These are phyloP conservation scores for Elongisporangium anandrum DNA, from an alignment of 352 stramenopile species.

Conservation along the genomic window DNA sequence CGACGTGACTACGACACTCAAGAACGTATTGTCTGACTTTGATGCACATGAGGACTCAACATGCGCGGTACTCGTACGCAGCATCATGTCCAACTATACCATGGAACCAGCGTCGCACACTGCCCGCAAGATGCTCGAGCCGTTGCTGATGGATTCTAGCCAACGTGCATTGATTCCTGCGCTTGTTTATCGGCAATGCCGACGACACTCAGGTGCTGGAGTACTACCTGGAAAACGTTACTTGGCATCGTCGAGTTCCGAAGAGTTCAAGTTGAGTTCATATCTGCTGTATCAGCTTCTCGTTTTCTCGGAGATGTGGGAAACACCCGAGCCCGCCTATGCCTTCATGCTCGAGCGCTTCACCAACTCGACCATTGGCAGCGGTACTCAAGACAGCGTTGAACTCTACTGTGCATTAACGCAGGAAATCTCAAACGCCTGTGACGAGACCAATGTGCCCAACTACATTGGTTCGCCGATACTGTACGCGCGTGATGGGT, in stretches of 20 bases:
- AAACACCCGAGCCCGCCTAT: slow-evolving; percentile 17
- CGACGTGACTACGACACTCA: slow-evolving; percentile 9
- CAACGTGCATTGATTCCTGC: slow-evolving; percentile 25
- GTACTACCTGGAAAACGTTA: slow-evolving; percentile 13
- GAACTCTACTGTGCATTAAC: slow-evolving; percentile 51
- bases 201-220: slow-evolving; percentile 21
- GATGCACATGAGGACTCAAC: slow-evolving; percentile 17
- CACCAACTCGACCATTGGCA: slow-evolving; percentile 15
- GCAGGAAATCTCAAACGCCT: slow-evolving; percentile 32
- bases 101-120: slow-evolving; percentile 13
- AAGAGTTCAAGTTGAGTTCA: slow-evolving; percentile 16
- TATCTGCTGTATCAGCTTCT: slow-evolving; percentile 40
- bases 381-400: slow-evolving; percentile 14
- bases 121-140: slow-evolving; percentile 18
- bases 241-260: slow-evolving; percentile 19
- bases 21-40: slow-evolving; percentile 12
- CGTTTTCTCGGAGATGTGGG: slow-evolving; percentile 52
- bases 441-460: slow-evolving; percentile 8
- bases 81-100: background rate
- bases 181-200: slow-evolving; percentile 22
- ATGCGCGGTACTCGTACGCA: slow-evolving; percentile 14
- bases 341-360: slow-evolving; percentile 17
- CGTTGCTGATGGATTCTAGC: slow-evolving; percentile 13
- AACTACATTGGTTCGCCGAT: slow-evolving; percentile 14
- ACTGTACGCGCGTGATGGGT: slow-evolving; percentile 35